Percentiles rank a stretch among this genome's conserved stretches.
phyloP scores from a whole-genome alignment of 768 basidiomycete species.

The Lentinula sp. region DNA sequence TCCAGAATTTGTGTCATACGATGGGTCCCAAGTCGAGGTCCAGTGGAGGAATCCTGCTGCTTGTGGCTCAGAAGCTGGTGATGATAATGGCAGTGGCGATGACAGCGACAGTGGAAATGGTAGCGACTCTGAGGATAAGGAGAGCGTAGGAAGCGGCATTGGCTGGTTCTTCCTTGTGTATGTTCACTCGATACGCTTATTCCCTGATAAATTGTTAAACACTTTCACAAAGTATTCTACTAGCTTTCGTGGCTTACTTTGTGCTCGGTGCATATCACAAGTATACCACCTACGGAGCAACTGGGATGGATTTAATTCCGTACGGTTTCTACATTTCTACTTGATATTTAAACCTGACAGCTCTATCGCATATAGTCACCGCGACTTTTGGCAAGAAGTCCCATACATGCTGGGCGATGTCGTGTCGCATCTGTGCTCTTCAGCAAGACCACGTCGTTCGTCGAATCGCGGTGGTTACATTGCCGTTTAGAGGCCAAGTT shows the following conservation, averaged over 20 bases:
- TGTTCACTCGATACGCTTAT: conserved; percentile 18
- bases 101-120: conserved; percentile 16
- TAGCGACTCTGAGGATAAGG: conserved; percentile 19
- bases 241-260: conserved; percentile 69
- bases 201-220: not conserved
- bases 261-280: conserved; percentile 81
- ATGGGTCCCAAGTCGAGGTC: conserved; percentile 44
- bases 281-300: conserved; percentile 81
- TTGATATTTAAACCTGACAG: conserved; percentile 3
- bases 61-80: conserved; percentile 35
- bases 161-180: conserved; percentile 87
- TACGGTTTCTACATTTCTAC: conserved; percentile 33
- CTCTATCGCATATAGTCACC: conserved; percentile 45
- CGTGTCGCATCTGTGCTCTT: conserved; percentile 68
- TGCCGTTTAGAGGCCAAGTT: conserved; percentile 42
- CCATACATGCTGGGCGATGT: conserved; percentile 83
- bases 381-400: conserved; percentile 87
- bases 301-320: conserved; percentile 81
- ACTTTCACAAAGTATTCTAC: conserved; percentile 38
- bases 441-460: conserved; percentile 58
- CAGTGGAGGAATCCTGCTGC: conserved; percentile 61
- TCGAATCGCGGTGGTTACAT: conserved; percentile 70
- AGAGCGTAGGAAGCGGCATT: conserved; percentile 63
- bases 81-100: conserved; percentile 18
- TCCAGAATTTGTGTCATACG: conserved; percentile 55